Base-by-base conservation (phyloP, 257 asterid genomes). In the Fraxinus americana region DNA sequence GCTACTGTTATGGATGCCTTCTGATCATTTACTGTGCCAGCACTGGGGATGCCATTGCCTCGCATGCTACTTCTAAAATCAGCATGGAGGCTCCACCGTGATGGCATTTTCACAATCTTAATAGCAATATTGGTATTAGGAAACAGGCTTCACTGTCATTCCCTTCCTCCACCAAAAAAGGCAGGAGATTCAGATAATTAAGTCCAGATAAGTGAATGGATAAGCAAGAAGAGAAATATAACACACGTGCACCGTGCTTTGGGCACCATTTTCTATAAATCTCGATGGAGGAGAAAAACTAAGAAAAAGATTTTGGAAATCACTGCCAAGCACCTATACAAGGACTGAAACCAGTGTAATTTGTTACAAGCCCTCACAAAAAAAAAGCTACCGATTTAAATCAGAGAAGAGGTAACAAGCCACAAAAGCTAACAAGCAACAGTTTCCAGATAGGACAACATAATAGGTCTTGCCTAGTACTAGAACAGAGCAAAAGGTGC, bases 31-130 rank as follows among this genome's bases (percentile, higher is more conserved):
- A 23, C 30, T 2, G 9, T 12, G 30, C 68, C 30, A 61, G 5
- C 10, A 10, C 7, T 10, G 7, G 66, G 34, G 68, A 2, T 25
- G 19, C 36, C 36, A 25, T 27, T 27, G 35, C 69, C 36, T 11
- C 14, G 35, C 34, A 3, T 27, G 68, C 68, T 12, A 3, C 7
- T 57, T n/a, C 66, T n/a, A 57, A 4, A 57, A 57, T 57, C 66
- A 57, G 66, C 66, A 57, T 2, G n/a, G 5, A 14, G 57, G n/a
- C 57, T 48, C 57, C 57, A 14, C n/a, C 4, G n/a, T 48, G n/a
- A 59, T n/a, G 32, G 67, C 67, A 59, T 59, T 59, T 57, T 59
- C 32, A 21, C 67, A 63, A 63, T 63, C 19, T 63, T 63, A 63
- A 27, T 23, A 63, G 69, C 35, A 61, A 23, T 61, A 61, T 9